These are phyloP conservation scores for Xylariaceae sp. DNA, from an alignment of 2,329 filamentous ascomycete species.

Conservation along the genomic window DNA sequence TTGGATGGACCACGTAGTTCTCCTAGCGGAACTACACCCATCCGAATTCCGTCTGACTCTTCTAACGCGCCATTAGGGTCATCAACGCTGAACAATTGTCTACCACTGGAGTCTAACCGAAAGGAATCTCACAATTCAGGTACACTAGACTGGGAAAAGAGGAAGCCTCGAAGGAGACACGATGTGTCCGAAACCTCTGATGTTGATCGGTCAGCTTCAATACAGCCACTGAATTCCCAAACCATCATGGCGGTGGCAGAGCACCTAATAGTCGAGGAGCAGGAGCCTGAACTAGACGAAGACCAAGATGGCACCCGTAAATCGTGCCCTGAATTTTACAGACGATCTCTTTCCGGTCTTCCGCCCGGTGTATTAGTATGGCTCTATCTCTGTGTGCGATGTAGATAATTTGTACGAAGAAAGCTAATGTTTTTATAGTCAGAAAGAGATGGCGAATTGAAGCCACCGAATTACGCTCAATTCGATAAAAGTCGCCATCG, in stretches of 20 bases:
- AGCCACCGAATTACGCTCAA: slow-evolving; percentile 17
- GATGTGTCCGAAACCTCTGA: slow-evolving; percentile 28
- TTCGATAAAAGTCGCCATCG: slow-evolving; percentile 17
- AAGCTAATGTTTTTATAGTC: slow-evolving; percentile 14
- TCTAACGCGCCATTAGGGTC: slow-evolving; percentile 13
- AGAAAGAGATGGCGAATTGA: slow-evolving; percentile 9
- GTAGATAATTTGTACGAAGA: not conserved
- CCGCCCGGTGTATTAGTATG: not conserved
- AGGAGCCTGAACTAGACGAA: slow-evolving; percentile 13
- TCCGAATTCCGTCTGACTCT: slow-evolving; percentile 13
- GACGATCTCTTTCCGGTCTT: slow-evolving; percentile 6
- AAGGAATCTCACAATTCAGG: slow-evolving; percentile 18
- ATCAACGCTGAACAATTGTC: slow-evolving; percentile 14
- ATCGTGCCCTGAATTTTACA: slow-evolving; percentile 30
- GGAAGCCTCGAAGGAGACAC: slow-evolving; percentile 26
- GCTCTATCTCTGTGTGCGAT: slow-evolving; percentile 9
- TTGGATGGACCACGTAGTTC: slow-evolving; percentile 28
- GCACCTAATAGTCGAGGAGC: slow-evolving; percentile 7
- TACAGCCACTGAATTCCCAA: slow-evolving; percentile 1
- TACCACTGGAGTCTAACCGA: slow-evolving; percentile 14
- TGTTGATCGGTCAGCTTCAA: slow-evolving; percentile 3
- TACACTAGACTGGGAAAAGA: slow-evolving; percentile 28
- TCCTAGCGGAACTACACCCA: slow-evolving; percentile 15
- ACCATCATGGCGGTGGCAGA: slow-evolving; percentile 2
- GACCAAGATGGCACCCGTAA: slow-evolving; percentile 17